Base-by-base conservation (phyloP, 179 eudicot species). In the Amaranthus tricolor region DNA sequence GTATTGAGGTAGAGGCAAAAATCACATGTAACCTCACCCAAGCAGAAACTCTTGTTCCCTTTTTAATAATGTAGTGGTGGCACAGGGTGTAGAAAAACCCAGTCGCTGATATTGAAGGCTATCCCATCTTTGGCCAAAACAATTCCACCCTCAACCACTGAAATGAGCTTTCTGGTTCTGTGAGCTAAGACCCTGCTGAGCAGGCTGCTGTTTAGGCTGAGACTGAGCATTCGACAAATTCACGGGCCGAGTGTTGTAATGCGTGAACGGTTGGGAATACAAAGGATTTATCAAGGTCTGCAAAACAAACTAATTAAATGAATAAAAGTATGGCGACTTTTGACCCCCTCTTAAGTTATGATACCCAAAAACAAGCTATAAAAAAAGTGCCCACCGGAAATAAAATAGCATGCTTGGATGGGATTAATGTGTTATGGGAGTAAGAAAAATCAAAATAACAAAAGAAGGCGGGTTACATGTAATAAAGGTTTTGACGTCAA, bases 231-330 rank as follows among this genome's bases (percentile, higher is more conserved):
- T 77, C 79, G 88, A 97, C 89, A 89, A n/a, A 81, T 87, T 90
- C 85, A 82, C 62, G 50, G 97, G 93, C 75, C 89, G 97, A 2
- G 95, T 75, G 74, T 84, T 87, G 84, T 93, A 95, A 85, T 91
- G 97, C 49, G 85, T 81, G 76, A 89, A 95, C 5, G 99, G 92
- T 81, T 95, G 99, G 44, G 99, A 93, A 78, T 95, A 95, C 13
- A 95, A 85, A 62, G 99, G 99, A 85, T 91, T 95, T 89, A 95
- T 84, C 83, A 89, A 72, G 57, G 84, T 84, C 98, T 95, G 94
- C 72, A 72, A 58, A 80, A 55, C 71, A 45, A 72, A 31, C 40
- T 31, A 31, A 31, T 31, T 31, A 31, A 74, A 78, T 68, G 47
- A 70, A 72, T 31, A 31, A 31, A 31, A 31, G 40, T 4, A 31